Evolutionary conservation across 306 rosid genomes (phyloP), one percentile per base, ranked within the genome.

Genomic region (Inga oerstediana): DNA sequence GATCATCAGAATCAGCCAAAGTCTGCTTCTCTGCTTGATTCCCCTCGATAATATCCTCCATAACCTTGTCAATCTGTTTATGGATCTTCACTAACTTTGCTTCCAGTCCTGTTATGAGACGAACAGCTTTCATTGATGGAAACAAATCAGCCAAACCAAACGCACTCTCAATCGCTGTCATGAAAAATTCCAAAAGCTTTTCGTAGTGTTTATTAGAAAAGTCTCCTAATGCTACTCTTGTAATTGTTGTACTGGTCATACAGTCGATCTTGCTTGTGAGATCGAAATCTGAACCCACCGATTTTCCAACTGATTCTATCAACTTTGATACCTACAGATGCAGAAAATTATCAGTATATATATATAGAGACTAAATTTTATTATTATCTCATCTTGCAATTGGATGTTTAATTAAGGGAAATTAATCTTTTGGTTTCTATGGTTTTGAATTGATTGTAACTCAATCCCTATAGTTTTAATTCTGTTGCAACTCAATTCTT

Each of bases 201-300:
- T 56, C 75, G 17, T 81, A 49, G 39, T 35, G 39, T 35, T 35
- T 35, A 3, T 35, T 46, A 32, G 52, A 67, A 4, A 19, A 68
- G 15, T 24, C 14, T 0, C 83, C 81, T 58, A 82, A 78, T 24
- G 74, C 72, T 43, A 56, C 52, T 20, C 59, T 72, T 3, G 49
- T 58, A 1, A 72, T 1, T 16, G 61, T 68, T 15, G 48, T 14
- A 37, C 73, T 7, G 2, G 73, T 68, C 46, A 68, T 12, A 17
- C 48, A 16, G 48, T 35, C 19, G 20, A 68, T 68, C 14, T 17
- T 68, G 22, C n/a, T 35, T 0, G 44, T 32, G 45, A 66, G 22
- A 66, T 66, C n/a, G 20, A 65, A 30, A 13, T 30, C 43, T 65
- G 71, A 32, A 32, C 71, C 43, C n/a, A 32, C 10, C 7, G 43